Conservation (phyloP, 257 asterid genomes). For the Nemophila menziesii region DNA sequence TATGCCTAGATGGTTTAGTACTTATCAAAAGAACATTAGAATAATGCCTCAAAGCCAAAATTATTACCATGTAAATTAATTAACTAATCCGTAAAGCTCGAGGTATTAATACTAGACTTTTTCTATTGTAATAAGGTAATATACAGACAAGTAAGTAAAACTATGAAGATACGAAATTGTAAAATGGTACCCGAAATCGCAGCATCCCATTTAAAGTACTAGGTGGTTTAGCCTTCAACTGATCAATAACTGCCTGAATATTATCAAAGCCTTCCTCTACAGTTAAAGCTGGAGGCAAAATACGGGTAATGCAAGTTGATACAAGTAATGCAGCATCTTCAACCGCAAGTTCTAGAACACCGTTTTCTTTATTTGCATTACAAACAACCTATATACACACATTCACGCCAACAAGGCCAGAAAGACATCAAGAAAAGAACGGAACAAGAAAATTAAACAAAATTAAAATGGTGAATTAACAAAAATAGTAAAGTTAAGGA, state of each 20-base stretch:
- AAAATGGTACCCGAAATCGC: constrained; percentile 53
- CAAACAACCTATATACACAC: constrained; percentile 34
- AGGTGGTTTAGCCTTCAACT: constrained; percentile 48
- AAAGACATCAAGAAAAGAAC: constrained; percentile 8
- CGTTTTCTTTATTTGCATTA: constrained; percentile 31
- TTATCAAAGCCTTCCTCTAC: constrained; percentile 65
- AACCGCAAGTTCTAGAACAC: constrained; percentile 41
- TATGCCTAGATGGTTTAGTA: constrained; percentile 8
- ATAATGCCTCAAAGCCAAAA: background rate
- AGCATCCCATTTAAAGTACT: constrained; percentile 67
- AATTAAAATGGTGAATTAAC: too few relatives aligned
- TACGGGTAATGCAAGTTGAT: constrained; percentile 66
- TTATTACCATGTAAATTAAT: background rate
- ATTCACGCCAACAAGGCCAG: constrained; percentile 2
- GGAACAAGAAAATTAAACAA: background rate
- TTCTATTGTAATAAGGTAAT: background rate
- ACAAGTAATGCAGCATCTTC: constrained; percentile 77
- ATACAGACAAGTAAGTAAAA: background rate
- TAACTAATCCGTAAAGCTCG: too few relatives aligned
- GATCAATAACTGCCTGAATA: constrained; percentile 60
- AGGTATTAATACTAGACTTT: too few relatives aligned
- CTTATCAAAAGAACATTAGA: background rate
- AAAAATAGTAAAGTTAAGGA: too few relatives aligned
- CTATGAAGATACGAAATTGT: constrained; percentile 1
- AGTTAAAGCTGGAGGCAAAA: constrained; percentile 63